These are phyloP conservation scores for Populus tomentosa DNA, from an alignment of 441 rosid species.

Conservation along the genomic window DNA sequence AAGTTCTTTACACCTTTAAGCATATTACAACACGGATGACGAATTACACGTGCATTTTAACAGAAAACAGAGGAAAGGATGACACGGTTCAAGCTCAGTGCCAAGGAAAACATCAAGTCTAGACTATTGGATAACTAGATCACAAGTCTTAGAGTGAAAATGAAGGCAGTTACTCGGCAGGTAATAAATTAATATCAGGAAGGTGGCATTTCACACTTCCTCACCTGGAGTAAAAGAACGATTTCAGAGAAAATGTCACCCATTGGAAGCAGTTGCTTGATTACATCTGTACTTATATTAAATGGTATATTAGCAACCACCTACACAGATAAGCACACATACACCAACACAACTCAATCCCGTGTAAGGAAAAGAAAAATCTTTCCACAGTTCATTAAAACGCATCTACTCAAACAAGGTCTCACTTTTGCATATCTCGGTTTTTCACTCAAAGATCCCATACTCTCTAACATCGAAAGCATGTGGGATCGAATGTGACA, in stretches of 20 bases:
- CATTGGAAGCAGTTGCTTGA: constrained; percentile 85
- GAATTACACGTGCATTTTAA: background rate
- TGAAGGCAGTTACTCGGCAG: background rate
- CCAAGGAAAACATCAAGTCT: background rate
- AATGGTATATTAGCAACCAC: constrained; percentile 87
- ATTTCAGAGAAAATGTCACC: constrained; percentile 88
- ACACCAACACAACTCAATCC: background rate
- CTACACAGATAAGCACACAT: constrained; percentile 32
- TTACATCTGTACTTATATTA: constrained; percentile 78
- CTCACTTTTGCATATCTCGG: constrained; percentile 57
- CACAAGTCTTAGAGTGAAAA: background rate
- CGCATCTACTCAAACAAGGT: background rate
- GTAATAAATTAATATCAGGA: background rate
- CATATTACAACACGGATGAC: background rate
- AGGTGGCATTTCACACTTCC: background rate
- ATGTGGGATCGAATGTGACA: constrained; percentile 69
- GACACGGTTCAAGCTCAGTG: background rate
- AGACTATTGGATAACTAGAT: background rate
- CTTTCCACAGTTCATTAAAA: background rate
- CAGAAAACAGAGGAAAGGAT: background rate
- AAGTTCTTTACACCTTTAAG: background rate
- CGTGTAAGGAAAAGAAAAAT: background rate
- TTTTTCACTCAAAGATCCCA: constrained; percentile 21
- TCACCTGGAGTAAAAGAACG: constrained; percentile 87
- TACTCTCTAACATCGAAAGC: constrained; percentile 40